Base-by-base conservation (phyloP, 2,329 filamentous ascomycete genomes). In the Colletotrichum costaricense region DNA sequence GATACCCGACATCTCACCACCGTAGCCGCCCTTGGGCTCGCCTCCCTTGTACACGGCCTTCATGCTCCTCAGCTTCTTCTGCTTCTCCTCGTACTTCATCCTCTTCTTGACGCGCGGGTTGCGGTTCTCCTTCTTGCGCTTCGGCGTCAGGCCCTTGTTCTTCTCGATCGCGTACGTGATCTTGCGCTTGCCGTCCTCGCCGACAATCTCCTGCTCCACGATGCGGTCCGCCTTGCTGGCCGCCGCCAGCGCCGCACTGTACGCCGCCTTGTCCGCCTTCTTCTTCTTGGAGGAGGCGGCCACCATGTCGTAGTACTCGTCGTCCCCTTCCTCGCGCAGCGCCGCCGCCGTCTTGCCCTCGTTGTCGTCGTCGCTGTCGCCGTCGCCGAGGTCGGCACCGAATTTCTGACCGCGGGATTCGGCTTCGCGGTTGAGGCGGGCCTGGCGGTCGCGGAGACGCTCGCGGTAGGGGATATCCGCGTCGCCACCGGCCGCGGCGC, bases 81-180 rank as follows among this genome's bases (percentile, higher is more conserved):
- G 93, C 89, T 97, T 98, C 83, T 95, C 93, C 81, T 97, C 95
- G 82, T 91, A 99, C 91, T 95, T 95, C 91, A 95, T 95, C 84
- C 95, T 92, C 93, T 98, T 98, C 93, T 98, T 99, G 76, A 98
- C 96, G 82, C 97, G 89, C 46, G 97, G 95, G 85, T 99, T 99
- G 75, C 96, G 89, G 72, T 95, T 93, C 78, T 97, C 95, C 91
- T 99, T 98, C 89, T 93, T 97, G 76, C 96, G 89, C 83, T 93
- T 93, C 59, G 95, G 95, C 72, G 94, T 92, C 75, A 99, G 86
- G 38, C 97, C 97, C 89, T 98, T 98, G 85, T 99, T 99, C 91
- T 98, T 98, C 86, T 95, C 91, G 80, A 99, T 99, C 77, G 92
- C 90, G 84, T 98, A 98, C 22, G 91, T 94, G 81, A 99, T 97